These are phyloP conservation scores for Sporothrix humicola DNA, from an alignment of 2,329 filamentous ascomycete genomes.

Conservation along the genomic window DNA sequence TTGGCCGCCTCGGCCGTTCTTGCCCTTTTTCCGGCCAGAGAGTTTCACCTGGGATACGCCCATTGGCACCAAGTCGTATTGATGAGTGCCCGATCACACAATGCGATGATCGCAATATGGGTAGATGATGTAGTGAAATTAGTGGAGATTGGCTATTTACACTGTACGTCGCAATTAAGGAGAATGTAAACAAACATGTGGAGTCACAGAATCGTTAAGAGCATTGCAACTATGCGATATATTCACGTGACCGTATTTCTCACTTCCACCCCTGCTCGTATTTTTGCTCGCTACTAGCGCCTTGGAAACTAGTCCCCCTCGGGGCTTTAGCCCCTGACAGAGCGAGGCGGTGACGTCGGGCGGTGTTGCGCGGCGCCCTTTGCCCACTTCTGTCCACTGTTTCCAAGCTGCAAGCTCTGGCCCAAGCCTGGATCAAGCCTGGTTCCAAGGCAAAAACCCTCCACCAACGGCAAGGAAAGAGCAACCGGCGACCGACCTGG, in stretches of 20 bases:
- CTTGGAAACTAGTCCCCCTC: constrained; percentile 6
- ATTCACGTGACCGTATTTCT: neutral
- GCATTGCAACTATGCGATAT: constrained; percentile 16
- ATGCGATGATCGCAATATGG: neutral
- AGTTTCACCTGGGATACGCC: neutral
- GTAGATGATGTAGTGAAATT: neutral
- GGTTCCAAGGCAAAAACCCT: neutral
- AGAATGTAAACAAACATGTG: constrained; percentile 3
- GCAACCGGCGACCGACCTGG: neutral
- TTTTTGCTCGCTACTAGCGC: neutral
- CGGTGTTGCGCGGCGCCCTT: constrained; percentile 15
- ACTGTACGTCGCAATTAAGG: neutral
- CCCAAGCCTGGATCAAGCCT: neutral
- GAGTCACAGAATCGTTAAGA: neutral
- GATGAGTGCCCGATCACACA: neutral
- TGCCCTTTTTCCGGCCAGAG: neutral
- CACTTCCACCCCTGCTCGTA: constrained; percentile 1
- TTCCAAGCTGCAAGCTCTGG: too few species aligned
- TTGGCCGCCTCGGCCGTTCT: neutral
- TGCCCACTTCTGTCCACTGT: constrained; percentile 11
- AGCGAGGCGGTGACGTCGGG: constrained; percentile 22
- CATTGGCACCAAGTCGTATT: neutral
- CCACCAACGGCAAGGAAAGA: neutral
- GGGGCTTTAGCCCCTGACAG: neutral
- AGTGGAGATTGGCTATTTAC: neutral